Evolutionary conservation across 768 basidiomycete genomes (phyloP).

Genomic region (Myochromella boudieri): DNA sequence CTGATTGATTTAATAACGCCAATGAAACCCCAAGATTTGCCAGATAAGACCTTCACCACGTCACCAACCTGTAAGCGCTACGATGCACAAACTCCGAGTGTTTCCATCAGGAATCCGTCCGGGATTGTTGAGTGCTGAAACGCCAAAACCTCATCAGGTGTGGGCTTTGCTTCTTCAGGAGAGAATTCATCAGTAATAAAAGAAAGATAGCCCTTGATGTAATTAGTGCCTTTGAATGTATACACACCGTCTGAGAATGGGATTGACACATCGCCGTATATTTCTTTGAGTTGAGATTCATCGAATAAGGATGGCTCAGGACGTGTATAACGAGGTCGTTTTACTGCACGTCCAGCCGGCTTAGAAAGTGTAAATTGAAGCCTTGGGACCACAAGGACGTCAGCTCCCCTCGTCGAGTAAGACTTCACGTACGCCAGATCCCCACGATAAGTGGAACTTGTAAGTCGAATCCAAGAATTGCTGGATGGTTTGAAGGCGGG

Average conservation of each 20-base stretch:
- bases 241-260: not conserved
- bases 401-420: too few relatives aligned
- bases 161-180: not conserved
- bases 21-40: not conserved
- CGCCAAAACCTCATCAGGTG: not conserved
- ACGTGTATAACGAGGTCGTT: not conserved
- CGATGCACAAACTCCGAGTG: not conserved
- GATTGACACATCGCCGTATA: not conserved
- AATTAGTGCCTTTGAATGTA: not conserved
- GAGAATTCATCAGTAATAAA: not conserved
- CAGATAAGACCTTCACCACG: not conserved
- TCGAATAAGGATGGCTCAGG: not conserved
- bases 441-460: not conserved
- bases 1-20: not conserved
- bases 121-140: not conserved
- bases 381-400: too few relatives aligned
- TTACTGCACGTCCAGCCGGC: too few relatives aligned
- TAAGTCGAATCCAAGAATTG: not conserved
- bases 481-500: not conserved
- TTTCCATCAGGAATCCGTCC: not conserved
- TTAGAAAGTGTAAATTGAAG: too few relatives aligned
- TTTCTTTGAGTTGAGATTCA: not conserved
- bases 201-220: not conserved
- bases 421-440: not conserved
- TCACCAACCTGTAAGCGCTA: not conserved